Evolutionary conservation across 1,284 basidiomycete genomes (phyloP), one percentile per base, ranked within the genome.

Genomic region (Thecaphora thlaspeos): DNA sequence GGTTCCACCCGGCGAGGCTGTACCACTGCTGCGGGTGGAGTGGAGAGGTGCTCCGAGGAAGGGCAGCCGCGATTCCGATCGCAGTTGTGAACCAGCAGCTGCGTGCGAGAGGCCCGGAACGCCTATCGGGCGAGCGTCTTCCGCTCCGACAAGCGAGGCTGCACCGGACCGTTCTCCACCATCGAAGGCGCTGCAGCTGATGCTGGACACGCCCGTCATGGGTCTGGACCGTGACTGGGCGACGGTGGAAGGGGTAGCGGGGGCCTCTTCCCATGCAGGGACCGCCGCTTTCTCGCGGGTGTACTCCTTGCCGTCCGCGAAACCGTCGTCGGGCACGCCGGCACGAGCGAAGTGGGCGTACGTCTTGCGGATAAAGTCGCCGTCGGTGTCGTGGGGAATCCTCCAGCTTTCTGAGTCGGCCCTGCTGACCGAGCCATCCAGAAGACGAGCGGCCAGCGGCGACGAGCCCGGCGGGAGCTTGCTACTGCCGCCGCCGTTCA

Each of bases 251-350:
- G n/a, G n/a, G n/a, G n/a, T n/a, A n/a, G n/a, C n/a, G n/a, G n/a
- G 48, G 2, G 52, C 47, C 26, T 65, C 63, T 18, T 70, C 70
- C 70, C 67, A 70, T 2, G 56, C 54, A 7, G 67, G 55, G 28
- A 64, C 42, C 3, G 44, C 63, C n/a, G 39, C 51, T 39, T 58
- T 56, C 30, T 75, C 59, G 15, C 74, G 48, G 3, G 75, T 77
- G 26, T 71, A 68, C 46, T 77, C 75, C 18, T 61, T 56, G 21
- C 75, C 75, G 4, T 75, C 73, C 0, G 57, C 58, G 11, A 71
- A 52, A 18, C 75, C 74, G 42, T 77, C 75, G 30, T 62, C 62
- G 1, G 52, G 47, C 4, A 77, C 66, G 22, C 73, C 73, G 4
- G 51, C 48, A 37, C 48, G 42, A 17, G 64, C 47, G 46, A 75